These are phyloP conservation scores for Taphrina betulina DNA, from an alignment of 1,139 yeast genomes.

Conservation along the genomic window DNA sequence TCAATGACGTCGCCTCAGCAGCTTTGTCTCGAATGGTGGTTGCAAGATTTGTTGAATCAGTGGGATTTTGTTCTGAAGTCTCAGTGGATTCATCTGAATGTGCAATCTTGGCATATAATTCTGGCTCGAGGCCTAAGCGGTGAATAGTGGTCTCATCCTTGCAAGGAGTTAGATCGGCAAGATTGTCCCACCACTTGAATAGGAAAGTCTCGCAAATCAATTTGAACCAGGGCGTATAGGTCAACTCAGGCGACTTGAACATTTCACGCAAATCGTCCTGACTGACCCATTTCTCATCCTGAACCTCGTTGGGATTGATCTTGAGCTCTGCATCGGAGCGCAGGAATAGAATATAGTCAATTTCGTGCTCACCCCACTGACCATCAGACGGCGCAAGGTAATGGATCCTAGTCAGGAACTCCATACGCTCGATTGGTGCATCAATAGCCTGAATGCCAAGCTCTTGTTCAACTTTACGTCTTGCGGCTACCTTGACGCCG, in stretches of 20 bases:
- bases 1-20: neutral
- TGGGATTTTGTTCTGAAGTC: neutral
- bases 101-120: neutral
- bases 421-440: slow-evolving; percentile 66
- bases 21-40: neutral
- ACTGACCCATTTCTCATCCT: slow-evolving; percentile 72
- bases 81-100: neutral
- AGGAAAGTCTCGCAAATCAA: slow-evolving; percentile 86
- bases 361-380: slow-evolving; percentile 97
- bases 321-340: slow-evolving; percentile 51
- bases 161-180: slow-evolving; percentile 56
- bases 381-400: slow-evolving; percentile 83
- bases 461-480: slow-evolving; percentile 87
- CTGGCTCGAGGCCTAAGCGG: slow-evolving; percentile 23
- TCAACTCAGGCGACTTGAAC: slow-evolving; percentile 63
- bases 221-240: slow-evolving; percentile 97
- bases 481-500: slow-evolving; percentile 88
- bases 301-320: slow-evolving; percentile 67
- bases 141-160: slow-evolving; percentile 41
- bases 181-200: slow-evolving; percentile 88
- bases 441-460: slow-evolving; percentile 68
- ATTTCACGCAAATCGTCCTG: slow-evolving; percentile 65
- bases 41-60: too few relatives aligned
- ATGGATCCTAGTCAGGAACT: slow-evolving; percentile 88
- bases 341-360: slow-evolving; percentile 86